Percentiles rank a stretch among this genome's conserved stretches.
These are phyloP conservation scores for Pholiota microspora DNA, from an alignment of 768 basidiomycete genomes.

Conservation along the genomic window DNA sequence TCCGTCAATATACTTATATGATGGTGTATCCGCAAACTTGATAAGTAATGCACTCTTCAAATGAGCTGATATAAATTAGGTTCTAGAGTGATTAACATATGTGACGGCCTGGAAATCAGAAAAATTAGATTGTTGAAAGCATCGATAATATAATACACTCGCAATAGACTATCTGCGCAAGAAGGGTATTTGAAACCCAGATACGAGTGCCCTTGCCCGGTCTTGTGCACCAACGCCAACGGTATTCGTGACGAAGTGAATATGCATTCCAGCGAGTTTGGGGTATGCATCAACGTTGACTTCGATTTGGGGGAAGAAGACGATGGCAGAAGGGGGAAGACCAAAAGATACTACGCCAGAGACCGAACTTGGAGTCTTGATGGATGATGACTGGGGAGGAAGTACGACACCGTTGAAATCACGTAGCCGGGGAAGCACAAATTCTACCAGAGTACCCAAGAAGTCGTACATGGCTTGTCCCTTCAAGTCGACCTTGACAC, in stretches of 20 bases:
- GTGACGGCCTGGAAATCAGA: too few species aligned
- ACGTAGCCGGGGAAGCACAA: conserved; percentile 90
- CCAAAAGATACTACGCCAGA: conserved; percentile 91
- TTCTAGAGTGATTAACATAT: too few species aligned
- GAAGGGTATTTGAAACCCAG: conserved; percentile 93
- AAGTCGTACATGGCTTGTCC: conserved; percentile 97
- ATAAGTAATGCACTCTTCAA: too few species aligned
- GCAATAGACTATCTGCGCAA: conserved; percentile 35
- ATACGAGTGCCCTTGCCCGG: conserved; percentile 79
- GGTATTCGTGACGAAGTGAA: conserved; percentile 91
- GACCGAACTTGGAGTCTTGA: conserved; percentile 72
- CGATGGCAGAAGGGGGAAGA: conserved; percentile 79
- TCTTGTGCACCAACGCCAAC: conserved; percentile 89
- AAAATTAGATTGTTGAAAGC: too few species aligned
- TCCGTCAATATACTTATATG: too few species aligned
- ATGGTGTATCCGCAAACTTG: too few species aligned
- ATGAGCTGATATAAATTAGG: too few species aligned
- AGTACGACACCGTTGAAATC: conserved; percentile 86
- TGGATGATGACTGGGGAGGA: conserved; percentile 68
- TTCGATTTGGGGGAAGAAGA: conserved; percentile 94
- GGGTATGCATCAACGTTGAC: conserved; percentile 92
- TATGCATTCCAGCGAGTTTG: conserved; percentile 83
- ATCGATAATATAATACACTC: conserved; percentile 9
- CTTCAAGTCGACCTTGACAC: conserved; percentile 87
- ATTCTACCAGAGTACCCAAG: conserved; percentile 82